phyloP scores from a whole-genome alignment of 1,139 yeast species.

The Taiozyma sp. region DNA sequence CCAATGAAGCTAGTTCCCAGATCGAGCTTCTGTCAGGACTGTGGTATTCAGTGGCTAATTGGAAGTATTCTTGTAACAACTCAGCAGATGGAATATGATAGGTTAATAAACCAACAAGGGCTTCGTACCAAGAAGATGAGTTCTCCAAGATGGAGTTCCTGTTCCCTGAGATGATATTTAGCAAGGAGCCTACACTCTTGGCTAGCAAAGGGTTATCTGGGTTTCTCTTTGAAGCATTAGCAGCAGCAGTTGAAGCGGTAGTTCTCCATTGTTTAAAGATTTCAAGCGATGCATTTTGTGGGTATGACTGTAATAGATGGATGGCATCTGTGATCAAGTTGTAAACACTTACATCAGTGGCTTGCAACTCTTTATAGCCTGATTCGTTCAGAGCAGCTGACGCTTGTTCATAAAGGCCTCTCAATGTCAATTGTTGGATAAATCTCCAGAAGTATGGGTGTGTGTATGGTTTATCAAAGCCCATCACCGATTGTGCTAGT shows the following conservation, averaged over 20 bases:
- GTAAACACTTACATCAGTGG: constrained; percentile 28
- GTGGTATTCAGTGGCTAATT: constrained; percentile 28
- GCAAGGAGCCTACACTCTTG: constrained; percentile 12
- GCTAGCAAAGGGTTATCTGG: constrained; percentile 12
- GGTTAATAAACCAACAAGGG: constrained; percentile 54
- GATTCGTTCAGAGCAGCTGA: constrained; percentile 38
- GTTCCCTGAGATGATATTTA: constrained; percentile 40
- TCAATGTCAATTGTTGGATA: constrained; percentile 48
- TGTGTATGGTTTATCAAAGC: constrained; percentile 38
- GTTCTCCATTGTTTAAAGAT: constrained; percentile 34
- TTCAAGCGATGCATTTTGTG: constrained; percentile 25
- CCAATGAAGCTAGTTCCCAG: constrained; percentile 63
- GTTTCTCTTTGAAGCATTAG: constrained; percentile 18
- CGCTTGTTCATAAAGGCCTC: constrained; percentile 64
- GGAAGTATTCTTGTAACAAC: constrained; percentile 39
- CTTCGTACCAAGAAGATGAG: constrained; percentile 68
- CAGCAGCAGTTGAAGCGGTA: constrained; percentile 22
- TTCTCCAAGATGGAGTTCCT: constrained; percentile 44
- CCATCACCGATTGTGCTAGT: constrained; percentile 41
- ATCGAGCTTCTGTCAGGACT: constrained; percentile 35
- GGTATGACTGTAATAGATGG: constrained; percentile 30
- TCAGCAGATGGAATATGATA: constrained; percentile 55
- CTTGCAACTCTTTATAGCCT: constrained; percentile 35
- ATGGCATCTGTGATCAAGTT: constrained; percentile 46
- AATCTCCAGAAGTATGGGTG: constrained; percentile 66